These are phyloP conservation scores for Xylaria sp. DNA, from an alignment of 2,329 filamentous ascomycete species.

Conservation along the genomic window DNA sequence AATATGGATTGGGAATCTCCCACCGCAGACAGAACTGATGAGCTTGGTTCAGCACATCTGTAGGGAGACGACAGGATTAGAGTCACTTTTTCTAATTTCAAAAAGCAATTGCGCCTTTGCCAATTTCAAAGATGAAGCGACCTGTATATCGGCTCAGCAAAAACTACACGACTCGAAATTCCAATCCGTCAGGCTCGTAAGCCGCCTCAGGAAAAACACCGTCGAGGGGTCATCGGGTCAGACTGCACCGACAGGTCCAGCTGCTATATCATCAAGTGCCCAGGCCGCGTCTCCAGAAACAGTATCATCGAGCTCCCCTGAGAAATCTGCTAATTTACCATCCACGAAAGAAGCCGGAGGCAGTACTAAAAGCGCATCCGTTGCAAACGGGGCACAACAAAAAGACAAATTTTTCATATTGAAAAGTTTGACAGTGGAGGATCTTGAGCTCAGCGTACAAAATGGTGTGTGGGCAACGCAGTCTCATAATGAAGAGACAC, in stretches of 20 bases:
- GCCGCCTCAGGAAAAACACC: conserved; percentile 70
- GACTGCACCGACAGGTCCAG: conserved; percentile 61
- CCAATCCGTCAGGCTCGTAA: conserved; percentile 83
- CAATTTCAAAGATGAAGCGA: conserved; percentile 83
- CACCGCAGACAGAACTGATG: conserved; percentile 80
- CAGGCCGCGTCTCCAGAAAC: conserved; percentile 30
- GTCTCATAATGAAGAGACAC: conserved; percentile 82
- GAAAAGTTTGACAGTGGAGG: conserved; percentile 90
- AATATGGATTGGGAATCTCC: conserved; percentile 94
- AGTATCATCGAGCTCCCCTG: conserved; percentile 21
- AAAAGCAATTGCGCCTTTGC: conserved; percentile 98
- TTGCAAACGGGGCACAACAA: conserved; percentile 36
- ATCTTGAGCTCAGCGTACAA: conserved; percentile 84
- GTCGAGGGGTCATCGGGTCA: conserved; percentile 49
- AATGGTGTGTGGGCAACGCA: conserved; percentile 95
- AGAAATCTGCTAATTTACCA: conserved; percentile 20
- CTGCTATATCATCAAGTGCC: conserved; percentile 45
- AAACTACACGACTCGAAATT: conserved; percentile 92
- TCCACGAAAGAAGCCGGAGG: conserved; percentile 26
- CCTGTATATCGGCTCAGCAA: conserved; percentile 77
- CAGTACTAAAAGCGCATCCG: conserved; percentile 24
- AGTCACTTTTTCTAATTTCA: conserved; percentile 91
- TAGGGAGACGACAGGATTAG: conserved; percentile 75
- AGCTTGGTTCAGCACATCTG: conserved; percentile 92
- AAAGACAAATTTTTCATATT: conserved; percentile 88